Conservation (phyloP, 148 eudicot genomes). For the Nyssa sinensis region DNA sequence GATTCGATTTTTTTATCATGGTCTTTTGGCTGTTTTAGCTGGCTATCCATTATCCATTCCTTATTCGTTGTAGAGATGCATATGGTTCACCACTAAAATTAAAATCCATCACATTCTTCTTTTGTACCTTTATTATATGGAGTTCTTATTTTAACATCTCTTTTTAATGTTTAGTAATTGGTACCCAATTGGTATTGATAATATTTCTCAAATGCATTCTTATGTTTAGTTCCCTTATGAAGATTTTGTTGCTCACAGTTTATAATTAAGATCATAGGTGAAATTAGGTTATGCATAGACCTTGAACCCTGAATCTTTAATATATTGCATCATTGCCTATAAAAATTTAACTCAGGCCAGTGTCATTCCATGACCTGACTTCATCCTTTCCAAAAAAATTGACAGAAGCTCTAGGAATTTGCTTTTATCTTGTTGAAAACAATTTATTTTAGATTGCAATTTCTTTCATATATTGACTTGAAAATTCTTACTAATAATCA, state of each 20-base stretch:
- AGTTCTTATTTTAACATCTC: no score
- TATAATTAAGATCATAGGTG: neutral
- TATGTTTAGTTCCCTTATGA: no score
- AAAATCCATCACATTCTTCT: neutral
- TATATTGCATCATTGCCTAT: no score
- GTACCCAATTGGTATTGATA: no score
- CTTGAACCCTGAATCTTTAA: no score
- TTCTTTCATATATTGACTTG: constrained; percentile 3
- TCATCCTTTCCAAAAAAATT: neutral
- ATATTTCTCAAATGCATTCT: no score
- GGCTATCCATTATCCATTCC: neutral
- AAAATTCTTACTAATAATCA: neutral
- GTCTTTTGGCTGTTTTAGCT: neutral
- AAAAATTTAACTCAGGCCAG: neutral
- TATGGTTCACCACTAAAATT: neutral
- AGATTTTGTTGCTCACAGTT: neutral
- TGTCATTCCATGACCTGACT: neutral
- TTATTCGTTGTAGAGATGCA: neutral
- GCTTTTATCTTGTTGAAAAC: neutral
- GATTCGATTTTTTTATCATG: no score
- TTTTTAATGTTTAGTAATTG: no score
- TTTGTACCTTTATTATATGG: no score
- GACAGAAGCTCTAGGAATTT: neutral
- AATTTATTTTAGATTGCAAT: neutral
- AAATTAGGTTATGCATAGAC: no score